phyloP scores from a whole-genome alignment of 495 filamentous ascomycete species.

The Aspergillus egyptiacus region DNA sequence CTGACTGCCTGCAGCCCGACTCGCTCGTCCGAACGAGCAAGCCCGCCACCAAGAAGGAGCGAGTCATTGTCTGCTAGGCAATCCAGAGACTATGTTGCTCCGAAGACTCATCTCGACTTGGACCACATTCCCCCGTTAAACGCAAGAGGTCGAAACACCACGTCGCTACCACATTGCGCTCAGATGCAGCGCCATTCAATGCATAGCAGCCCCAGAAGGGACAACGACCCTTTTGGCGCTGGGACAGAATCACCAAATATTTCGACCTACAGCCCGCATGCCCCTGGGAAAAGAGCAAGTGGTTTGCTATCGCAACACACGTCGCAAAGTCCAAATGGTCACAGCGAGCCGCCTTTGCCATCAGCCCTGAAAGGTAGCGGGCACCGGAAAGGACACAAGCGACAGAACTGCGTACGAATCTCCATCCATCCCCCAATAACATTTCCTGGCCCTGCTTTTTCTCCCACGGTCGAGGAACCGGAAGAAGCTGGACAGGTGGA shows the following conservation, averaged over 20 bases:
- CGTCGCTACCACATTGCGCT: constrained; percentile 24
- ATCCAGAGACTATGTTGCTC: constrained; percentile 16
- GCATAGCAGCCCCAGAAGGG: constrained; percentile 21
- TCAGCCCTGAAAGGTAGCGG: constrained; percentile 37
- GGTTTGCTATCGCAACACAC: constrained; percentile 19
- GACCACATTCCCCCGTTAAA: constrained; percentile 14
- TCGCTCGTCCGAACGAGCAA: constrained; percentile 21
- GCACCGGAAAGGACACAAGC: constrained; percentile 38
- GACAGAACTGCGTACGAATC: constrained; percentile 46
- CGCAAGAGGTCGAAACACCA: constrained; percentile 14
- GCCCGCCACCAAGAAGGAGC: constrained; percentile 29
- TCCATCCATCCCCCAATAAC: constrained; percentile 41
- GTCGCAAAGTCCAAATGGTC: constrained; percentile 19
- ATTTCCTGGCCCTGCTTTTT: constrained; percentile 32
- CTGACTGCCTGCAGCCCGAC: constrained; percentile 33
- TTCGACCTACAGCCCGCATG: neutral
- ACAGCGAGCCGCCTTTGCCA: constrained; percentile 22
- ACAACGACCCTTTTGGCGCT: constrained; percentile 30
- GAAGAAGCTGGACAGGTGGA: constrained; percentile 34
- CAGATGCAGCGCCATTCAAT: constrained; percentile 26
- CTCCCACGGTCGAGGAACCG: constrained; percentile 35
- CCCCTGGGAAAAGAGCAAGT: constrained; percentile 5
- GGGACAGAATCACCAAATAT: constrained; percentile 8
- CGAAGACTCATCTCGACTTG: constrained; percentile 12
- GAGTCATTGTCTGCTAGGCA: constrained; percentile 31